Percentiles rank a stretch among this genome's conserved stretches.
Conservation (phyloP, 768 basidiomycete genomes). For the Pulveroboletus sp. region DNA sequence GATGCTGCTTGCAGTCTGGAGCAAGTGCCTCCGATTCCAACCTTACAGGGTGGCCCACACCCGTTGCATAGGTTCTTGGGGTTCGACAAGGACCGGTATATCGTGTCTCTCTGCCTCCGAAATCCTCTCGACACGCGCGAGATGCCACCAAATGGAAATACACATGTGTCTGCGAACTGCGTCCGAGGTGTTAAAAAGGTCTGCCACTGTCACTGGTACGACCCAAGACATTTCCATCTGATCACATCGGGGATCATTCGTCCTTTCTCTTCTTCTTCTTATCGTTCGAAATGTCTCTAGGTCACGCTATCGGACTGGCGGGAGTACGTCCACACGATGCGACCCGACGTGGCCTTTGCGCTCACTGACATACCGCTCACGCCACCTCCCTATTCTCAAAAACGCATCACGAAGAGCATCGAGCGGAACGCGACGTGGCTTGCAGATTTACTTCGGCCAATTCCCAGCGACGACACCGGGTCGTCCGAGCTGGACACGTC, state of each 20-base stretch:
- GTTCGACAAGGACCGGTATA: slow-evolving; percentile 41
- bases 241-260: not conserved
- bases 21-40: slow-evolving; percentile 61
- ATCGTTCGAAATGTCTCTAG: slow-evolving; percentile 30
- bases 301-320: slow-evolving; percentile 54
- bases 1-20: slow-evolving; percentile 47
- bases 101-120: slow-evolving; percentile 57
- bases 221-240: not conserved
- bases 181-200: slow-evolving; percentile 73
- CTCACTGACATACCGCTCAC: slow-evolving; percentile 69
- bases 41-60: slow-evolving; percentile 44
- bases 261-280: not conserved
- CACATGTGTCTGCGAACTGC: slow-evolving; percentile 51
- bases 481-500: not conserved
- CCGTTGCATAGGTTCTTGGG: slow-evolving; percentile 68
- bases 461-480: not conserved
- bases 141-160: slow-evolving; percentile 70
- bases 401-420: slow-evolving; percentile 69
- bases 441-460: slow-evolving; percentile 42
- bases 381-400: slow-evolving; percentile 65
- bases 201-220: slow-evolving; percentile 3
- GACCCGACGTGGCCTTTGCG: slow-evolving; percentile 68
- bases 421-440: slow-evolving; percentile 69
- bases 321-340: slow-evolving; percentile 44
- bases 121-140: slow-evolving; percentile 61